Evolutionary conservation across 768 basidiomycete genomes (phyloP), one percentile per base, ranked within the genome.

Genomic region (Agrocybe praecox): DNA sequence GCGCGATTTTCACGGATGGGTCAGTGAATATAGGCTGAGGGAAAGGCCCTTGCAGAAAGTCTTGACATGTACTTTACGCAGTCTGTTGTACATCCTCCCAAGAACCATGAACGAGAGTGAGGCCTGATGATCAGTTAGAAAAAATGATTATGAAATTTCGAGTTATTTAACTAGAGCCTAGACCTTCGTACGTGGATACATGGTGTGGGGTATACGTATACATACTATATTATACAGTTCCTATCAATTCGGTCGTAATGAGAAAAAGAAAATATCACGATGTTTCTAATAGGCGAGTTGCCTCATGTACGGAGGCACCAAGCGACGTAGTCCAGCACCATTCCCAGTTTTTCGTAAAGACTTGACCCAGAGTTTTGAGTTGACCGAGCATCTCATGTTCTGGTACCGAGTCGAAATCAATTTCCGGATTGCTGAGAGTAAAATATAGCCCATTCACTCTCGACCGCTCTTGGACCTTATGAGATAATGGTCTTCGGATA

Each of bases 301-400:
- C 81, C 52, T 79, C 72, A 53, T 74, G 65, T 23, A 78, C 63
- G 7, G 76, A 71, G 14, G 61, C 69, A 42, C 80, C 79, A 17
- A 82, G 61, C 4, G 77, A 79, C 21, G 81, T 78, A 9, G 72
- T 72, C 84, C 84, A 86, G 6, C 78, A 68, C 87, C 87, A 89
- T 55, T 83, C 80, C 85, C 84, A 87, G 47, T 78, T 80, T 63
- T 74, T 74, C 17, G 75, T 76, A 22, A 88, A 66, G 11, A 67
- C 66, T 32, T 72, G 65, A 6, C 73, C 76, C 3, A 87, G 65
- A 40, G 74, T 63, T 15, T 72, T 61, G 9, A 84, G 69, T 54
- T 72, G 72, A 12, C 69, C 53, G 50, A 65, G 54, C 52, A 70
- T 56, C 56, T 72, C 64, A 19, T 66, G 62, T 29, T 68, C 67